These are phyloP conservation scores for Verticillium nonalfalfae DNA, from an alignment of 2,329 filamentous ascomycete genomes.

Conservation along the genomic window DNA sequence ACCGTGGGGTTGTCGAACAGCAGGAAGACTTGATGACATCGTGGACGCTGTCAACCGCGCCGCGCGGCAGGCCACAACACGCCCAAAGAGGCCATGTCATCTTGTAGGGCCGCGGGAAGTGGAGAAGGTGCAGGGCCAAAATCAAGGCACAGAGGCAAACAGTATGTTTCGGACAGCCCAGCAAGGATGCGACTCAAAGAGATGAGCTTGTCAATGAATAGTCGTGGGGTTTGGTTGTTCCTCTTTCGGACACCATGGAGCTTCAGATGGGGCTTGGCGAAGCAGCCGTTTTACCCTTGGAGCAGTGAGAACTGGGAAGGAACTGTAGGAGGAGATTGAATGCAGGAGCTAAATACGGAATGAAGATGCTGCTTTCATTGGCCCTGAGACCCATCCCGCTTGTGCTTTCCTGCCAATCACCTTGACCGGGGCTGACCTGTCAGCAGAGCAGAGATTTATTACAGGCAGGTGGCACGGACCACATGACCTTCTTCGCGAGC, in stretches of 20 bases:
- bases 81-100: background rate
- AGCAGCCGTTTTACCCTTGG: background rate
- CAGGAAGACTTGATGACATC: background rate
- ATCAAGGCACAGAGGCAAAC: background rate
- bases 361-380: background rate
- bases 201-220: background rate
- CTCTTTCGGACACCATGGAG: background rate
- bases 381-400: background rate
- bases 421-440: too few species aligned
- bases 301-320: background rate
- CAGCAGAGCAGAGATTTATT: background rate
- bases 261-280: background rate
- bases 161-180: background rate
- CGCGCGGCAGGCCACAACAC: background rate
- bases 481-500: background rate
- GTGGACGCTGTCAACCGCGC: background rate
- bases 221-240: background rate
- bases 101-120: background rate
- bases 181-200: background rate
- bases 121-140: background rate
- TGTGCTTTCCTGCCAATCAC: background rate
- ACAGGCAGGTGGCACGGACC: background rate
- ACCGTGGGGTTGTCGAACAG: background rate
- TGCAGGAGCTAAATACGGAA: background rate
- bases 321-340: background rate